Base-by-base conservation (phyloP, 139 green algal species). In the Asterochloris sp. region DNA sequence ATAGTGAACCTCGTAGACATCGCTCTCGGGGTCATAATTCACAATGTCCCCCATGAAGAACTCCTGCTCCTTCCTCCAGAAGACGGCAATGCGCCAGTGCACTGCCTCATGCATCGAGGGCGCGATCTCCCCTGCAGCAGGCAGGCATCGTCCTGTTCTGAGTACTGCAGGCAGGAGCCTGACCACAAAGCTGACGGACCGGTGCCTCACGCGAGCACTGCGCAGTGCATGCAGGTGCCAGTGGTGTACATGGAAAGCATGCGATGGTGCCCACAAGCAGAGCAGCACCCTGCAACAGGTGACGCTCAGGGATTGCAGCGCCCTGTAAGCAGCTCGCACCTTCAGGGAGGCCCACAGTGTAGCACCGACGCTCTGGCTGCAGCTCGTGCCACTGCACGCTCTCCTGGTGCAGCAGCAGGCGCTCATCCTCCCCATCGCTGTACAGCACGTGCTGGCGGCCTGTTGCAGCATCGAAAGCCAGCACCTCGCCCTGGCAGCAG, bases 71-170 rank as follows among this genome's bases (percentile, higher is more conserved):
- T 91, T 85, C 9, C 82, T 78, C 88, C 91, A 94, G 80, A 89
- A 95, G 16, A 96, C 91, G 11, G 76, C 87, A 12, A 96, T 80
- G 11, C 90, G 88, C 92, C 92, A 96, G 63, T 92, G 91, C 26
- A 95, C 69, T 0, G 90, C 92, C 15, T 71, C 83, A 29, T 64
- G 60, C 1, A 88, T 91, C 29, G 86, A 76, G 16, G 90, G 90
- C 17, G 78, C 71, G 9, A 54, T 21, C 62, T 83, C 69, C 27
- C 80, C 87, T 89, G 71, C 82, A 28, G 62, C 24, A 77, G 21
- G 38, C 38, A 54, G 38, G 38, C 38, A 6, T 54, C 6, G 38
- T 54, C 4, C 6, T 54, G 38, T 54, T 54, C 4, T 54, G 6
- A 54, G 6, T 10, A 6, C 38, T 54, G 38, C 4, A 54, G 38